These are phyloP conservation scores for Fusarium sp. DNA, from an alignment of 2,329 filamentous ascomycete genomes.

Conservation along the genomic window DNA sequence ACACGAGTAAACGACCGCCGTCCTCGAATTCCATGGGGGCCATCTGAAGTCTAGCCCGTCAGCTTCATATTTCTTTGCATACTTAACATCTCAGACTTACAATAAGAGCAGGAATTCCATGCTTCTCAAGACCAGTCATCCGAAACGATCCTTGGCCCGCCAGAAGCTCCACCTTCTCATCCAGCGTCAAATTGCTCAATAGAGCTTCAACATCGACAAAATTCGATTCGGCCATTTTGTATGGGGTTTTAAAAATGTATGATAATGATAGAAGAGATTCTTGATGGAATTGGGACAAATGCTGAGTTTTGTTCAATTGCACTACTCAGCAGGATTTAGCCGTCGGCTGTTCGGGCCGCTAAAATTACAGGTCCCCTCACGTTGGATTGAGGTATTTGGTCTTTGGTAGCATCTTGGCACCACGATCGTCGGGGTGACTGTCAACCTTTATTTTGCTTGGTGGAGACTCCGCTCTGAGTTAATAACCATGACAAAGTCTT, in stretches of 20 bases:
- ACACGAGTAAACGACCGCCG: conserved; percentile 33
- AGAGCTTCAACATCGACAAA: conserved; percentile 24
- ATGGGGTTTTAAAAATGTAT: fast-evolving
- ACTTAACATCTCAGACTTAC: background rate
- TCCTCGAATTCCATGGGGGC: conserved; percentile 36
- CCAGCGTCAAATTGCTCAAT: conserved; percentile 25
- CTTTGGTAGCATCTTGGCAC: conserved; percentile 8
- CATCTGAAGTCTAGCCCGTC: conserved; percentile 32
- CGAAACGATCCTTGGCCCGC: conserved; percentile 35
- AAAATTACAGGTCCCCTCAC: background rate
- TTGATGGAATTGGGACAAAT: background rate
- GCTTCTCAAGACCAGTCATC: conserved; percentile 18
- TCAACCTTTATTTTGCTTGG: background rate
- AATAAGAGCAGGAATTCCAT: conserved; percentile 30
- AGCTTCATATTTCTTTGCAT: background rate
- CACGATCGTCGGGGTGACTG: background rate
- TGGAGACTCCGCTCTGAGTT: background rate
- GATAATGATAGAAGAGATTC: background rate
- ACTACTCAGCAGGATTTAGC: conserved; percentile 11
- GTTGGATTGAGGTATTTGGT: background rate
- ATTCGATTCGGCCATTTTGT: background rate
- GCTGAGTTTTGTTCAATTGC: background rate
- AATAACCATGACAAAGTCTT: background rate
- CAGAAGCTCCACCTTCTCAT: conserved; percentile 34
- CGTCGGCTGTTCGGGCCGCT: conserved; percentile 30